A percentile compares a stretch with the other conserved stretches of the same genome.
Evolutionary conservation across 345 rosid species (phyloP).

Genomic region (Balakata baccata): DNA sequence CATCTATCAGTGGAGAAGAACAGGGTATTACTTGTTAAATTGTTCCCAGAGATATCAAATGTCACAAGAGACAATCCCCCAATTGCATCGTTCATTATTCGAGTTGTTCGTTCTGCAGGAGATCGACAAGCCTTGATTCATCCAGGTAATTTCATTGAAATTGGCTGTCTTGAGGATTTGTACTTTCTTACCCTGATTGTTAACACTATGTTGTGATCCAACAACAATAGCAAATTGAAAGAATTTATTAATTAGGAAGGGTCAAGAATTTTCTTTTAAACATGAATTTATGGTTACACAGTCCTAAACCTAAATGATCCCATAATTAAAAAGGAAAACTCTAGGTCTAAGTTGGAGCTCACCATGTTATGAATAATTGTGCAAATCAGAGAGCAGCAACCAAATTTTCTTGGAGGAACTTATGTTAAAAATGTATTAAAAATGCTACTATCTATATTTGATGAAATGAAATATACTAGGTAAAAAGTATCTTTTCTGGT

Average conservation of each 20-base stretch:
- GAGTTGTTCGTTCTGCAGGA: conserved; percentile 62
- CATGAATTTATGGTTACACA: neutral
- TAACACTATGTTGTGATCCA: neutral
- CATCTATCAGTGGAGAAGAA: conserved; percentile 84
- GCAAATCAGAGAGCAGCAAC: neutral
- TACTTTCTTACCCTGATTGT: neutral
- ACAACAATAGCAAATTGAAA: neutral
- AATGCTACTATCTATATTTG: neutral
- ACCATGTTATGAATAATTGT: neutral
- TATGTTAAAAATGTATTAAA: neutral
- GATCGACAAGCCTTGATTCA: conserved; percentile 75
- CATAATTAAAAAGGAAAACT: neutral
- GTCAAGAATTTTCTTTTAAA: neutral
- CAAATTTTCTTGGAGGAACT: neutral
- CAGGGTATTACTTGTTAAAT: conserved; percentile 57
- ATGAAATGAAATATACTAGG: neutral
- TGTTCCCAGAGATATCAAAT: conserved; percentile 78
- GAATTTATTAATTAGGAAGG: neutral
- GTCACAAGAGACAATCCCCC: conserved; percentile 79
- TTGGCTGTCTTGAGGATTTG: neutral
- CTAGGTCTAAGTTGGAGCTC: neutral
- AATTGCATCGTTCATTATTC: conserved; percentile 71
- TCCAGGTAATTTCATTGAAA: conserved; percentile 48
- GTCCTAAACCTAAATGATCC: neutral
- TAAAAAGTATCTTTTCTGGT: neutral